Conservation (phyloP, 2,329 filamentous ascomycete genomes). For the Pestalotiopsis fici region DNA sequence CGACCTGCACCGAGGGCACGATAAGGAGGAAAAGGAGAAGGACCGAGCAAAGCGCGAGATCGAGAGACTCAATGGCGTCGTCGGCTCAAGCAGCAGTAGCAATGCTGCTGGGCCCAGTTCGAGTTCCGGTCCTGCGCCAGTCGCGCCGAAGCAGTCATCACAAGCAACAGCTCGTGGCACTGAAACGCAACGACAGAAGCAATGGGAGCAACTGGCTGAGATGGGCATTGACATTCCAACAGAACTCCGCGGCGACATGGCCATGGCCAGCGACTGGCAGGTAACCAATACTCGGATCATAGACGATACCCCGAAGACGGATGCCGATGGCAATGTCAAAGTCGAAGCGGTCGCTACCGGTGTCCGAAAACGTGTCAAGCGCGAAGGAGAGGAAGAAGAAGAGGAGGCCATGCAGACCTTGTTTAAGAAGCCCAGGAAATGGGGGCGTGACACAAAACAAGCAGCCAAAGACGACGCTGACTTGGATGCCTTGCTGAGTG, state of each 20-base stretch:
- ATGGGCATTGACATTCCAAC: conserved; percentile 86
- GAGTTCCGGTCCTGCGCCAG: conserved; percentile 12
- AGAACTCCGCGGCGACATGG: conserved; percentile 76
- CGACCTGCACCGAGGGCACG: conserved; percentile 82
- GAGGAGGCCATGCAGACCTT: conserved; percentile 58
- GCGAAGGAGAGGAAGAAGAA: conserved; percentile 45
- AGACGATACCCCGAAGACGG: conserved; percentile 38
- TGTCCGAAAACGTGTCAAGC: conserved; percentile 56
- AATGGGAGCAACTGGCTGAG: conserved; percentile 84
- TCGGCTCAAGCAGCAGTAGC: conserved; percentile 42
- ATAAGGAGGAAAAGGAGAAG: conserved; percentile 78
- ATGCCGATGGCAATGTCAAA: conserved; percentile 42
- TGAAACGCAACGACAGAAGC: conserved; percentile 72
- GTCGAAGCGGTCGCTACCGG: conserved; percentile 54
- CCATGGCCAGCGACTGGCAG: conserved; percentile 88
- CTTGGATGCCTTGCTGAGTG: conserved; percentile 61
- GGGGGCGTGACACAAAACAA: conserved; percentile 55
- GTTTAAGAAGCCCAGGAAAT: conserved; percentile 59
- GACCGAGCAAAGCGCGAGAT: conserved; percentile 83
- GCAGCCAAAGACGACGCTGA: conserved; percentile 54
- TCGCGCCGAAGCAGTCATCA: conserved; percentile 17
- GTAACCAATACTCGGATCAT: conserved; percentile 65
- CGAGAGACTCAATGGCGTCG: conserved; percentile 79
- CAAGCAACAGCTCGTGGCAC: conserved; percentile 43
- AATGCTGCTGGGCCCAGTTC: conserved; percentile 14